Evolutionary conservation across 306 rosid genomes (phyloP), one percentile per base, ranked within the genome.

Genomic region (Trichosanthes truncata): DNA sequence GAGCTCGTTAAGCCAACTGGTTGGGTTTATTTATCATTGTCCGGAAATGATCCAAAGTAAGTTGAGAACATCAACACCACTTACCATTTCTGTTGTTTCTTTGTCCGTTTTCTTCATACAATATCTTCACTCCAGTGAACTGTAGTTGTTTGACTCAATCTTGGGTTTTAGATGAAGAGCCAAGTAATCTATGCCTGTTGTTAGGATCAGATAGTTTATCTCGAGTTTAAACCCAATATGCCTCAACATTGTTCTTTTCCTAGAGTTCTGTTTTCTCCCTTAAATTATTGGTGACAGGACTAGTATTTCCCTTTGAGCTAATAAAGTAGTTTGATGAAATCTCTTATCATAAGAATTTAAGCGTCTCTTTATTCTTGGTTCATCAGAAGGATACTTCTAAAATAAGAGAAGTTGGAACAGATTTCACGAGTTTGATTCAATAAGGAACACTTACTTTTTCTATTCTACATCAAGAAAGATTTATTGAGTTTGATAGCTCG

Each of bases 1-100:
- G 97, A 95, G 78, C 93, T 95, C 35, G 90, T 84, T 78, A 89
- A 92, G 87, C 97, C 98, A 63, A 86, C 87, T 52, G 98, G 97
- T 71, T 95, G 98, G 98, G 87, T 95, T 83, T 84, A 91, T 88
- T 76, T 95, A 9, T 90, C 96, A 4, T 79, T 95, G 80, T 92
- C 97, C 51, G 98, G 97, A 78, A 82, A 74, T 67, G 97, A 95
- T 89, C 90, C 98, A 78, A 86, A 94, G 98, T 94, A 65, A 85
- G 88, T 33, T 14, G 25, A 41, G 55, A 31, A 17, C 69, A 18
- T 40, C 52, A 29, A 20, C 35, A 7, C 20, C 79, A 5, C 43
- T 74, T 76, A n/a, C 61, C 6, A 38, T 53, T 36, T 74, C 36
- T 43, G n/a, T 23, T 10, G 5, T n/a, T n/a, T 41, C 3, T 68